Evolutionary conservation across 495 filamentous ascomycete genomes (phyloP).

Genomic region (Extremus antarcticus): DNA sequence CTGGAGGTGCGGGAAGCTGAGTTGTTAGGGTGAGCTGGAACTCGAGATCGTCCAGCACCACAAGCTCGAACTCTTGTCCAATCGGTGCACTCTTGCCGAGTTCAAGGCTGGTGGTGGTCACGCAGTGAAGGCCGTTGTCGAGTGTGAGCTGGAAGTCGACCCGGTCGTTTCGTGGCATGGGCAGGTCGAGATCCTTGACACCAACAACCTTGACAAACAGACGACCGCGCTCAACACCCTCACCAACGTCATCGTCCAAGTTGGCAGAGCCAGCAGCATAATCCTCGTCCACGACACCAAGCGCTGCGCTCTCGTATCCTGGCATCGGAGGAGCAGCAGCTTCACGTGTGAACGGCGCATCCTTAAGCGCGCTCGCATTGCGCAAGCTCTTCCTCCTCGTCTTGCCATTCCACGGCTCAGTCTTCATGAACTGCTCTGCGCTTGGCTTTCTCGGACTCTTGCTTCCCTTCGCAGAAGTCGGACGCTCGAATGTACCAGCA

Average conservation of each 20-base stretch:
- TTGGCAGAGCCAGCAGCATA: slow-evolving; percentile 39
- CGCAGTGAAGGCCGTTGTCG: slow-evolving; percentile 94
- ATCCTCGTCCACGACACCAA: slow-evolving; percentile 48
- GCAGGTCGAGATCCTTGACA: slow-evolving; percentile 87
- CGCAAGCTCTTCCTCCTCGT: slow-evolving; percentile 57
- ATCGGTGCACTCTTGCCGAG: slow-evolving; percentile 88
- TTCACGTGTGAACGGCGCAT: slow-evolving; percentile 43
- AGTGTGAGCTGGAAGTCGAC: slow-evolving; percentile 89
- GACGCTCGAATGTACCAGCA: slow-evolving; percentile 37
- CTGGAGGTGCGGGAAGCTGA: slow-evolving; percentile 72
- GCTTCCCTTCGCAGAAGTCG: slow-evolving; percentile 1
- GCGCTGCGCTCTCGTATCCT: slow-evolving; percentile 65
- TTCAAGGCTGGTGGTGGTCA: slow-evolving; percentile 92
- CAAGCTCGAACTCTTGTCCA: slow-evolving; percentile 95
- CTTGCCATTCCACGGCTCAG: slow-evolving; percentile 89
- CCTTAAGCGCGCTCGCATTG: slow-evolving; percentile 51
- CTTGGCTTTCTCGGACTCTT: slow-evolving; percentile 58
- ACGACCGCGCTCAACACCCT: slow-evolving; percentile 79
- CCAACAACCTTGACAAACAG: slow-evolving; percentile 96
- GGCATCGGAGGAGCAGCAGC: slow-evolving; percentile 63
- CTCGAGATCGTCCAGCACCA: slow-evolving; percentile 91
- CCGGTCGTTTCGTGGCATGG: slow-evolving; percentile 77
- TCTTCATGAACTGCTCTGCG: slow-evolving; percentile 72
- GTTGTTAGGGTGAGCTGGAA: slow-evolving; percentile 95
- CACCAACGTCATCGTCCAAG: slow-evolving; percentile 46